Evolutionary conservation across 352 stramenopile genomes (phyloP).

Genomic region (Phytophthora colocasiae): DNA sequence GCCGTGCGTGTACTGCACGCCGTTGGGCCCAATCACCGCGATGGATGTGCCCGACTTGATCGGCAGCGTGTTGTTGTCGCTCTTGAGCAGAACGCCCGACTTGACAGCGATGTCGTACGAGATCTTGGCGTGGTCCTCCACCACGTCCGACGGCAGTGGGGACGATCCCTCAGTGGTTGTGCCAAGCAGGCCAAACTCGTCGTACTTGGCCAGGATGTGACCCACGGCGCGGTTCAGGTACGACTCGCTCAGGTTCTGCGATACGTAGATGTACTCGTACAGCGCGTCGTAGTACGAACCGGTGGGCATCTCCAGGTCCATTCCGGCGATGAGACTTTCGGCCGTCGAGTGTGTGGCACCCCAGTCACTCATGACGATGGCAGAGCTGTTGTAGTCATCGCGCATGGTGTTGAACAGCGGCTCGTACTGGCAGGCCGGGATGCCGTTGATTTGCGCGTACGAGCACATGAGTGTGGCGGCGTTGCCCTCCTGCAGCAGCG

Average conservation of each 20-base stretch:
- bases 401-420: constrained; percentile 41
- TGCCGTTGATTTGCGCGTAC: constrained; percentile 40
- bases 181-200: constrained; percentile 38
- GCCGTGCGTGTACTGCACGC: constrained; percentile 43
- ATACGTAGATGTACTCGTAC: constrained; percentile 47
- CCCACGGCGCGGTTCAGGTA: constrained; percentile 39
- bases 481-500: constrained; percentile 39
- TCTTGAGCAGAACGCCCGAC: constrained; percentile 43
- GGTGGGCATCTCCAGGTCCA: constrained; percentile 43
- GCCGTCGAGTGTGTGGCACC: constrained; percentile 35
- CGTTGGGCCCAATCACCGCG: constrained; percentile 43
- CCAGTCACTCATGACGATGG: constrained; percentile 44
- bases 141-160: constrained; percentile 28
- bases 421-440: constrained; percentile 39
- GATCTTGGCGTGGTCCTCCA: constrained; percentile 34
- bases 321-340: constrained; percentile 39
- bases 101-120: constrained; percentile 46
- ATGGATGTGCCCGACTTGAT: constrained; percentile 27
- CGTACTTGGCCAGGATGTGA: constrained; percentile 43
- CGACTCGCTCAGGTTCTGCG: constrained; percentile 42
- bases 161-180: constrained; percentile 36
- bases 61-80: constrained; percentile 33
- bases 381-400: constrained; percentile 41
- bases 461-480: constrained; percentile 46
- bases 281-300: constrained; percentile 43